phyloP scores from a whole-genome alignment of 805 yeast species.

The Cyberlindnera saturnus region DNA sequence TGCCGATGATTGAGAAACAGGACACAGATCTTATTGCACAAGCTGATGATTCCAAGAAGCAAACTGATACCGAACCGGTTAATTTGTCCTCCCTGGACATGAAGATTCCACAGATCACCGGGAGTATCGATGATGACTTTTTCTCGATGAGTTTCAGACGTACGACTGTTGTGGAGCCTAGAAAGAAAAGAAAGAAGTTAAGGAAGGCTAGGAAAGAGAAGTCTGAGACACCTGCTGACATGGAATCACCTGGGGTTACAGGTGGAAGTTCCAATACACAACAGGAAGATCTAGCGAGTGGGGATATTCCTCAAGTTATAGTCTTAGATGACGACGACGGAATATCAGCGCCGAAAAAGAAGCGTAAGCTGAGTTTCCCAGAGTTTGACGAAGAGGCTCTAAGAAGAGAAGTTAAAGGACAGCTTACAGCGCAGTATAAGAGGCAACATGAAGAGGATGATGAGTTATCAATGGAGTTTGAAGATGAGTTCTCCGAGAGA shows the following conservation, averaged over 20 bases:
- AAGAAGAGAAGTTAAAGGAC: neutral
- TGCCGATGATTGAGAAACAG: neutral
- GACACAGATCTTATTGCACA: neutral
- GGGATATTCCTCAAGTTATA: neutral
- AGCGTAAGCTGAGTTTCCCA: slow-evolving; percentile 6
- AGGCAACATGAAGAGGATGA: neutral
- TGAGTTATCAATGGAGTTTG: slow-evolving; percentile 5
- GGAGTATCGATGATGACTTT: slow-evolving; percentile 22
- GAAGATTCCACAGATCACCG: neutral
- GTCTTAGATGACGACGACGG: slow-evolving; percentile 1
- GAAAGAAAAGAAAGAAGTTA: slow-evolving; percentile 17
- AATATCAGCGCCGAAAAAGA: neutral
- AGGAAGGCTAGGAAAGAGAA: slow-evolving; percentile 7
- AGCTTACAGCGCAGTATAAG: neutral
- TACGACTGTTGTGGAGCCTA: slow-evolving; percentile 4
- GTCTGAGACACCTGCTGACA: neutral
- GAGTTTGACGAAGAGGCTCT: slow-evolving; percentile 13
- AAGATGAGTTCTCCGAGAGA: slow-evolving; percentile 1
- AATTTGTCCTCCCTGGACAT: no score
- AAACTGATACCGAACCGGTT: no score
- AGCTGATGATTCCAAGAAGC: no score
- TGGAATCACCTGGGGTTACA: neutral
- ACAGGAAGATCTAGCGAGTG: neutral
- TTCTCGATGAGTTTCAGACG: slow-evolving; percentile 17
- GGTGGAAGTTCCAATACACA: neutral